Evolutionary conservation across 306 rosid genomes (phyloP).

Genomic region (Sicyos baderoa): DNA sequence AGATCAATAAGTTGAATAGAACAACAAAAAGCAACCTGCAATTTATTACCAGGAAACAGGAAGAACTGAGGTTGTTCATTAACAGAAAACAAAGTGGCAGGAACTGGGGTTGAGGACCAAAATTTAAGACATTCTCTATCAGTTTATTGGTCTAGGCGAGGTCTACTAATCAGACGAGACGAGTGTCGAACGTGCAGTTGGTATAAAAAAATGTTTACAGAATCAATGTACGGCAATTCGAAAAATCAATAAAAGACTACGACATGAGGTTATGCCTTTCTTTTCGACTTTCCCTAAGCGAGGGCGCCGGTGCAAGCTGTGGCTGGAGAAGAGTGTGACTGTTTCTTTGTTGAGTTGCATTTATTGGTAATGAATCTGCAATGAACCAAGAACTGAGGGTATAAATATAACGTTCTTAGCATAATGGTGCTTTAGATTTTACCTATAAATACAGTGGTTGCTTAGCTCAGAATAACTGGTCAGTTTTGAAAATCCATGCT

Average conservation of each 20-base stretch:
- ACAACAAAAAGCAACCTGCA: not conserved
- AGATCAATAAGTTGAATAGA: not conserved
- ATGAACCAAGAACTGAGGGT: constrained; percentile 10
- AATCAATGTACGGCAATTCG: not conserved
- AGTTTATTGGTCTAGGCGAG: constrained; percentile 1
- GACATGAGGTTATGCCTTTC: not conserved
- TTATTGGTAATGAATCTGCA: constrained; percentile 82
- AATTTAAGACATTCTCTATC: not conserved
- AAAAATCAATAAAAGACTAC: not conserved
- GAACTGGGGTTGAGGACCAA: not conserved
- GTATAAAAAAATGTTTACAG: not conserved
- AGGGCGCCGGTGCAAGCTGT: constrained; percentile 74
- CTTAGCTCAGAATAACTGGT: no score
- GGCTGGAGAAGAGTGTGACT: constrained; percentile 48
- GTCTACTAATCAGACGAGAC: not conserved
- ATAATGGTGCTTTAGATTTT: no score
- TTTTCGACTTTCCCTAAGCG: constrained; percentile 33
- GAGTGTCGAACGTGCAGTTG: not conserved
- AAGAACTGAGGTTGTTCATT: constrained; percentile 3
- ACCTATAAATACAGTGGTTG: no score
- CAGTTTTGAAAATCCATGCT: not conserved
- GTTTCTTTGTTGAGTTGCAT: constrained; percentile 67
- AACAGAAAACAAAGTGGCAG: not conserved
- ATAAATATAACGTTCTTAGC: not conserved
- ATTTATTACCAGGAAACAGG: not conserved